Evolutionary conservation across 108 stramenopile species (phyloP).

Genomic region (Chaetoceros muelleri): DNA sequence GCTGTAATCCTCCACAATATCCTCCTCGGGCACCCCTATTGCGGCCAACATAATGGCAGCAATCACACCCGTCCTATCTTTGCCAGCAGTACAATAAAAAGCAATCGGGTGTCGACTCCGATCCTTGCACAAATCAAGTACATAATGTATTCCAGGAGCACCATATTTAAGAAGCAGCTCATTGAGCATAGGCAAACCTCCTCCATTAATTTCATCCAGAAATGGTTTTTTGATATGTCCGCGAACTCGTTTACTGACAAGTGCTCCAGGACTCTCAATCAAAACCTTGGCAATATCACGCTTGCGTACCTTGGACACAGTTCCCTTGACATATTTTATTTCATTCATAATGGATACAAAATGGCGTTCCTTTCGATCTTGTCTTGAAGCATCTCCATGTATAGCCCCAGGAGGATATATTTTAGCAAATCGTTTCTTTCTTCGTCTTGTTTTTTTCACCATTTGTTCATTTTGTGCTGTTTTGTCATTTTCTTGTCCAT

Average conservation of each 20-base stretch:
- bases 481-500: too few relatives aligned
- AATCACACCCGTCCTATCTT: slow-evolving; percentile 85
- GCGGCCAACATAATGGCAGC: slow-evolving; percentile 69
- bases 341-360: slow-evolving; percentile 90
- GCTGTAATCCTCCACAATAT: slow-evolving; percentile 83
- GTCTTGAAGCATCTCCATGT: slow-evolving; percentile 3
- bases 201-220: slow-evolving; percentile 79
- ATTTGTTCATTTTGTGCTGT: neutral
- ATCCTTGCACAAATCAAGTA: slow-evolving; percentile 69
- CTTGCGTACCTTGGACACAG: slow-evolving; percentile 68
- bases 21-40: slow-evolving; percentile 56
- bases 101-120: slow-evolving; percentile 72
- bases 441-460: neutral
- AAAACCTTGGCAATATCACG: slow-evolving; percentile 62
- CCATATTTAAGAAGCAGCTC: slow-evolving; percentile 75
- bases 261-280: slow-evolving; percentile 58
- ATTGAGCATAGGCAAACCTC: slow-evolving; percentile 85
- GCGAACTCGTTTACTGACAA: slow-evolving; percentile 57
- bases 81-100: slow-evolving; percentile 92
- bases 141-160: slow-evolving; percentile 75
- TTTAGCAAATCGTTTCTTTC: neutral
- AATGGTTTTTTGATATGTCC: slow-evolving; percentile 75
- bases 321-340: slow-evolving; percentile 81
- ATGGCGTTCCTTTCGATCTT: slow-evolving; percentile 77
- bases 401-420: neutral